Evolutionary conservation across 2,329 filamentous ascomycete genomes (phyloP), one percentile per base, ranked within the genome.

Genomic region (Monosporascus cannonballus): DNA sequence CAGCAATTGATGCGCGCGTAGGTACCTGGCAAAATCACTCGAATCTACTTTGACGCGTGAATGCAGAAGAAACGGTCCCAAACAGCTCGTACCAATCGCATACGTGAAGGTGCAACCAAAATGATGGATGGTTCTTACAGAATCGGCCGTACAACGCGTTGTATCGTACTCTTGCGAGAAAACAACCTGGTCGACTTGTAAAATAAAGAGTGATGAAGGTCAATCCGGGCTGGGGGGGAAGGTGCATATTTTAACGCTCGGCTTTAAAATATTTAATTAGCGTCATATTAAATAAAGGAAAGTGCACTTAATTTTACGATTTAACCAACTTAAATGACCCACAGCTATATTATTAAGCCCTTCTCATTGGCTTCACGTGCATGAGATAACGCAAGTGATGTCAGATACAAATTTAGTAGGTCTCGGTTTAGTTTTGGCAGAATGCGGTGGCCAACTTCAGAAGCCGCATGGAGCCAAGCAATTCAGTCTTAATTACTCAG

Each of bases 311-410:
- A 42, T 42, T 54, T 59, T 56, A 9, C 56, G 56, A 54, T 51
- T 58, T 50, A 46, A 41, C 25, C 52, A 60, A 57, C 56, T 58
- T 59, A 57, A 58, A 52, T 48, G 54, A 46, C 42, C 54, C 58
- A 53, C 51, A 49, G 49, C 51, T 51, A 53, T 54, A 51, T 51
- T 15, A 14, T 42, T 24, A 9, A 14, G 8, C 1, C 22, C 9
- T 20, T 42, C 11, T 4, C 18, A 42, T 42, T 42, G 39, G 39
- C 18, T 2, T 2, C 9, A 11, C 18, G 2, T 42, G 39, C 39
- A 42, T 42, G 11, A 42, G 1, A 20, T 24, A 14, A 42, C 39
- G 39, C 9, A 18, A 20, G 11, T 42, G 39, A 20, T 42, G 18
- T 42, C n/a, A 42, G 39, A 42, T 20, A 15, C 24, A 42, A 20